phyloP scores from a whole-genome alignment of 352 stramenopile species.

The Peronospora belbahrii region DNA sequence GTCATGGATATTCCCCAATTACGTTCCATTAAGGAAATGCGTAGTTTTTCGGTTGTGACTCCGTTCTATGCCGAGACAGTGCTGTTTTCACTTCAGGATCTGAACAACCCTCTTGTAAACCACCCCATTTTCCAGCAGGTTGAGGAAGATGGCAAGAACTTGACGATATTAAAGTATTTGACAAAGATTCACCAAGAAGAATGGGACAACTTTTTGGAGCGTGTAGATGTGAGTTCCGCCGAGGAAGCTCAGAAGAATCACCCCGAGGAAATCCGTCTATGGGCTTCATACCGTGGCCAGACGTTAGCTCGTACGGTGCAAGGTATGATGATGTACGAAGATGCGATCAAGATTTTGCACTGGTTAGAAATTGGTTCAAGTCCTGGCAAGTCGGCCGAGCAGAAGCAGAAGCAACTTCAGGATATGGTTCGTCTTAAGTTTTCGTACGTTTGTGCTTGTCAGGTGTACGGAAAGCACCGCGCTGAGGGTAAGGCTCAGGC shows the following conservation, averaged over 20 bases:
- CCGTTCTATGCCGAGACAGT: slow-evolving; percentile 81
- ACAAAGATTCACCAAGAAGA: slow-evolving; percentile 80
- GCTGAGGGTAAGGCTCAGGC: slow-evolving; percentile 55
- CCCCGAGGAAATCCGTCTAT: slow-evolving; percentile 69
- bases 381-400: slow-evolving; percentile 48
- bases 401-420: slow-evolving; percentile 74
- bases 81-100: slow-evolving; percentile 66
- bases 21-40: slow-evolving; percentile 76
- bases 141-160: slow-evolving; percentile 75
- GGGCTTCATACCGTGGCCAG: slow-evolving; percentile 76
- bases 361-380: slow-evolving; percentile 79
- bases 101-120: slow-evolving; percentile 79
- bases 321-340: slow-evolving; percentile 85
- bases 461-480: slow-evolving; percentile 79
- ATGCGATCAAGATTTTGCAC: slow-evolving; percentile 82
- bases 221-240: slow-evolving; percentile 61
- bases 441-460: slow-evolving; percentile 79
- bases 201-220: slow-evolving; percentile 82
- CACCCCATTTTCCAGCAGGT: slow-evolving; percentile 81
- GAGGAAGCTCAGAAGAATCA: slow-evolving; percentile 68
- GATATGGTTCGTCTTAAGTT: slow-evolving; percentile 85
- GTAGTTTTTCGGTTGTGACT: slow-evolving; percentile 78
- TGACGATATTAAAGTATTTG: slow-evolving; percentile 82
- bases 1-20: slow-evolving; percentile 82
- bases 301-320: slow-evolving; percentile 73